Evolutionary conservation across 192 early-diverging fungal genomes (phyloP).

Genomic region (Coemansia furcata): DNA sequence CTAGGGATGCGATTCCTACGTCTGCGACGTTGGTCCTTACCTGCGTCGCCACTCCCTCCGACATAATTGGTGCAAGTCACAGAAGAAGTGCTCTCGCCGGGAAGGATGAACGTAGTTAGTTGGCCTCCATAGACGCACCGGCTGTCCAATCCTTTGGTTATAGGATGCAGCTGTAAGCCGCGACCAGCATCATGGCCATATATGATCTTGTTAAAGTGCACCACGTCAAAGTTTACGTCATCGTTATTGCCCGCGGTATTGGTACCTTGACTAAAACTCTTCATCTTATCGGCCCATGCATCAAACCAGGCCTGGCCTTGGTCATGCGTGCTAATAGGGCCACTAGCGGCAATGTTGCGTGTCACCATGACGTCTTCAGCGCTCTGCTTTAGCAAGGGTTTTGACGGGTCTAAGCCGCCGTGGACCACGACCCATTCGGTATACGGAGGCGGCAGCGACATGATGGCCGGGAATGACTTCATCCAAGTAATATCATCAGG

Average conservation of each 20-base stretch:
- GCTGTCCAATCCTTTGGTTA: constrained; percentile 65
- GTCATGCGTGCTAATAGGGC: constrained; percentile 13
- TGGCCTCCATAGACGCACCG: constrained; percentile 68
- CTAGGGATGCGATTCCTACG: neutral
- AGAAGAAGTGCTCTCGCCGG: constrained; percentile 24
- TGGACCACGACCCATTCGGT: constrained; percentile 64
- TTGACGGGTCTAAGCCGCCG: constrained; percentile 60
- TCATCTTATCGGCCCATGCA: constrained; percentile 49
- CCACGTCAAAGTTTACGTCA: constrained; percentile 17
- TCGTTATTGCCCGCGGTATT: neutral
- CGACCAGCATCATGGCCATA: constrained; percentile 73
- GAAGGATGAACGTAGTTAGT: constrained; percentile 60
- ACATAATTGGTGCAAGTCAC: constrained; percentile 26
- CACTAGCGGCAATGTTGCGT: constrained; percentile 37
- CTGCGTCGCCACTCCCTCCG: neutral
- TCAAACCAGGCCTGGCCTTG: constrained; percentile 37
- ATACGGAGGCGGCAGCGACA: constrained; percentile 46
- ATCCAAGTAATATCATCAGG: constrained; percentile 55
- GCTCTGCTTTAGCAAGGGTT: constrained; percentile 52
- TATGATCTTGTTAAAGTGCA: constrained; percentile 46
- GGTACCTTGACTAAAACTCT: constrained; percentile 18
- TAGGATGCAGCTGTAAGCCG: constrained; percentile 54
- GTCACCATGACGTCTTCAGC: constrained; percentile 62
- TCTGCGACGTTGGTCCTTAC: constrained; percentile 7
- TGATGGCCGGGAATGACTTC: constrained; percentile 55